These are phyloP conservation scores for Senecio squalidus DNA, from an alignment of 140 eudicot genomes.

Conservation along the genomic window DNA sequence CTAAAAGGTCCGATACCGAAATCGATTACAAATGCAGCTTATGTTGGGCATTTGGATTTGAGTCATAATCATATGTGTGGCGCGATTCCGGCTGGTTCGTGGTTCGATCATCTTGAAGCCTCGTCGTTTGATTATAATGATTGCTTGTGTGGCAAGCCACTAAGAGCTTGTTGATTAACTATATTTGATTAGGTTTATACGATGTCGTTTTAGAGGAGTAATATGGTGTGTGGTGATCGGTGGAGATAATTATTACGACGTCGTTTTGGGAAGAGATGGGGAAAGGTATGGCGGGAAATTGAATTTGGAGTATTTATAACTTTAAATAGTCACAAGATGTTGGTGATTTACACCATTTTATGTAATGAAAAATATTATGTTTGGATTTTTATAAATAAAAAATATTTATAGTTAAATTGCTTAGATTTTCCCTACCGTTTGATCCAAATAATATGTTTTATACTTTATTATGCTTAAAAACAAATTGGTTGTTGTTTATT, in stretches of 20 bases:
- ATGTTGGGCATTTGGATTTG: constrained; percentile 73
- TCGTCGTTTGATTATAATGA: constrained; percentile 51
- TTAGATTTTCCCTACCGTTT: too few species aligned
- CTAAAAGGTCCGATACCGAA: constrained; percentile 63
- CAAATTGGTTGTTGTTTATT: too few species aligned
- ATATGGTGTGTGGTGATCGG: too few species aligned
- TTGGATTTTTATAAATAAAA: not conserved
- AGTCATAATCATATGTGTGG: constrained; percentile 92
- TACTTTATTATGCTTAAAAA: too few species aligned
- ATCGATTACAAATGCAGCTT: constrained; percentile 58
- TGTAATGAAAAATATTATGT: not conserved
- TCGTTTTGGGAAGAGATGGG: too few species aligned
- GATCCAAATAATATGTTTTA: too few species aligned
- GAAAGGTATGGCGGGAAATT: too few species aligned
- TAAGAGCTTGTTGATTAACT: constrained; percentile 30
- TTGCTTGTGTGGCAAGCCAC: constrained; percentile 75
- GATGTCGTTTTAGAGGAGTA: too few species aligned
- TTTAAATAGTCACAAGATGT: too few species aligned
- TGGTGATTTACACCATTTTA: too few species aligned
- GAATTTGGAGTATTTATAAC: not conserved
- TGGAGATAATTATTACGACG: too few species aligned
- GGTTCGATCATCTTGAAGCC: constrained; percentile 77
- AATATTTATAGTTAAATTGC: not conserved
- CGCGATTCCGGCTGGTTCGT: constrained; percentile 63
- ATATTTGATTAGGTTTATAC: not conserved